These are phyloP conservation scores for Ceratocystis diversiconidia DNA, from an alignment of 2,329 filamentous ascomycete genomes.

Conservation along the genomic window DNA sequence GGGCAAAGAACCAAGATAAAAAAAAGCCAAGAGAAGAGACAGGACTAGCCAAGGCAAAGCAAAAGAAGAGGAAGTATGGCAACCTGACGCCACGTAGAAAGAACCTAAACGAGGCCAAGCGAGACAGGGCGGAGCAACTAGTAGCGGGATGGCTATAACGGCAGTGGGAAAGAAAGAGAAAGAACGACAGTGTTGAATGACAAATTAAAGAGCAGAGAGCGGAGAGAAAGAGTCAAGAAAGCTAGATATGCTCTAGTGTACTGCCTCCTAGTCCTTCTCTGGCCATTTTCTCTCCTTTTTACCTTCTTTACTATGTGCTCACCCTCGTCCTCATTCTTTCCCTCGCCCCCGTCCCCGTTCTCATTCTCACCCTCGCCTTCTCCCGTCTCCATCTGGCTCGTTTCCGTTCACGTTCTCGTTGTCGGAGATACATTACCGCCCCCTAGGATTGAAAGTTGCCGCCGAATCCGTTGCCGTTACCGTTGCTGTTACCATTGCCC, in stretches of 20 bases:
- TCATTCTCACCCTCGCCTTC: not conserved
- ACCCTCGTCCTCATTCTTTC: not conserved
- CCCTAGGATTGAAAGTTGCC: slow-evolving; percentile 46
- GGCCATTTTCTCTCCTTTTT: not conserved
- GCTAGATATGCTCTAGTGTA: not conserved
- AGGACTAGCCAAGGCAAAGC: no score
- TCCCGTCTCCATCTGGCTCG: not conserved
- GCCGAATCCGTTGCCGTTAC: slow-evolving; percentile 38
- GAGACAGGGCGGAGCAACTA: no score
- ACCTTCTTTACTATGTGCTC: slow-evolving; percentile 1
- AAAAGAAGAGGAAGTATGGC: no score
- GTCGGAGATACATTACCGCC: not conserved
- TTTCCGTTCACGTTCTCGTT: not conserved
- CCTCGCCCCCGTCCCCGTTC: not conserved
- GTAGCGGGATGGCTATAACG: no score
- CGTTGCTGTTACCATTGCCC: slow-evolving; percentile 13
- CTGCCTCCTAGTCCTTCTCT: not conserved
- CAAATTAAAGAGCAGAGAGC: not conserved
- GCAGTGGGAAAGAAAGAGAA: no score
- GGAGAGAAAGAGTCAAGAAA: not conserved
- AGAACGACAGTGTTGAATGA: no score
- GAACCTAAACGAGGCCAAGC: no score
- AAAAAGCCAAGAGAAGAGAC: no score
- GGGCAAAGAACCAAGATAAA: no score
- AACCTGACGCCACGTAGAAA: no score